phyloP scores from a whole-genome alignment of 345 rosid species.

The Mallotus nudiflorus region DNA sequence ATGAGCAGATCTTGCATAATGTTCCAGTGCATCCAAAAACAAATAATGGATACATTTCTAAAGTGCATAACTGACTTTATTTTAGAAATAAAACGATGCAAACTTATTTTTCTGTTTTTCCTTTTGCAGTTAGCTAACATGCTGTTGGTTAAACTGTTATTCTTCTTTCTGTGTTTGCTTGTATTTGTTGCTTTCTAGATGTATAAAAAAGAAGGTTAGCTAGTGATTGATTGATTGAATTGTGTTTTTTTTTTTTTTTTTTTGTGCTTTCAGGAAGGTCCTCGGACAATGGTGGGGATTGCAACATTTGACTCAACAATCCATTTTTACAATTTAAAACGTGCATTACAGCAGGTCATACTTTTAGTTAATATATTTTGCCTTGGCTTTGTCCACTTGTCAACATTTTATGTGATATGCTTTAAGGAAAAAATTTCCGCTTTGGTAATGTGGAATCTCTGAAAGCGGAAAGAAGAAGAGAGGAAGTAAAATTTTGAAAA shows the following conservation, averaged over 20 bases:
- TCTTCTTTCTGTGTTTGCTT: background rate
- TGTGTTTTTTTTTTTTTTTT: too few species aligned
- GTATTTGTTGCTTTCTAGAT: too few species aligned
- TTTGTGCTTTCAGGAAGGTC: slow-evolving; percentile 70
- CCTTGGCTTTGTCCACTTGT: background rate
- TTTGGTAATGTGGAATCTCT: background rate
- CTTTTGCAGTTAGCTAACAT: background rate
- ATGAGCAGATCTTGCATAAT: background rate
- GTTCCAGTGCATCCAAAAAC: background rate
- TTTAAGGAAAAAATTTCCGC: background rate
- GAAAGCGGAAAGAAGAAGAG: background rate
- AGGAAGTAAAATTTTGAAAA: background rate
- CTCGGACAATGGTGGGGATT: slow-evolving; percentile 86
- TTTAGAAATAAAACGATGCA: background rate
- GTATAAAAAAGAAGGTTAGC: background rate
- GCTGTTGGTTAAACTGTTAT: background rate
- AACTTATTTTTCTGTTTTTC: background rate
- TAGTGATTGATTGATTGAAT: background rate
- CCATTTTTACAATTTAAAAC: slow-evolving; percentile 87
- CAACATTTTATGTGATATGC: background rate
- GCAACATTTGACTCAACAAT: slow-evolving; percentile 89
- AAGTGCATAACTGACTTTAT: background rate
- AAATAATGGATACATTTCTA: background rate
- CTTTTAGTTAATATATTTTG: background rate
- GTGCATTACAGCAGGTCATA: slow-evolving; percentile 66